Evolutionary conservation across 2,329 filamentous ascomycete species (phyloP).

Genomic region (Canariomyces notabilis): DNA sequence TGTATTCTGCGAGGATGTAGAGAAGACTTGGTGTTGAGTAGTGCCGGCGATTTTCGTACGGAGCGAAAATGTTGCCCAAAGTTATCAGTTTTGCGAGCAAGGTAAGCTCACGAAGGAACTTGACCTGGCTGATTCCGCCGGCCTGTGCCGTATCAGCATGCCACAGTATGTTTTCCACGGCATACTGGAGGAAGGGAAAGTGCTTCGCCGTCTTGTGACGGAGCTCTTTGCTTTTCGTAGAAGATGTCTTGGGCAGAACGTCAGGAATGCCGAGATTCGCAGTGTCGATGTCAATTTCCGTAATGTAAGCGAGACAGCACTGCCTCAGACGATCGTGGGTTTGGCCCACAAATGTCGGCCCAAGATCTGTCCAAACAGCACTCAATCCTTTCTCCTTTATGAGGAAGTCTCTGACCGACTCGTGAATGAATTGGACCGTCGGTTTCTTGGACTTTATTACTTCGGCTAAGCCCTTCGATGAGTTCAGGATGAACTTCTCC

Average conservation of each 20-base stretch:
- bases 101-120: constrained; percentile 9
- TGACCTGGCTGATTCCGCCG: constrained; percentile 5
- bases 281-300: not conserved
- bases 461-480: constrained; percentile 20
- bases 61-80: constrained; percentile 5
- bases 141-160: constrained; percentile 7
- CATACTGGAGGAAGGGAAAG: constrained; percentile 4
- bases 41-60: not conserved
- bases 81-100: constrained; percentile 9
- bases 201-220: not conserved
- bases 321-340: constrained; percentile 19
- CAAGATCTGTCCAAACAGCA: constrained; percentile 11
- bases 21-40: not conserved
- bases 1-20: not conserved
- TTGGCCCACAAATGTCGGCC: constrained; percentile 9
- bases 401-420: constrained; percentile 22
- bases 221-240: not conserved
- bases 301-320: constrained; percentile 10
- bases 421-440: constrained; percentile 21
- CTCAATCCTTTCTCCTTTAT: constrained; percentile 16
- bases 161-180: not conserved
- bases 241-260: not conserved
- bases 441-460: constrained; percentile 5
- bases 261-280: not conserved
- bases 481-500: constrained; percentile 5